Base-by-base conservation (phyloP, 139 green algal genomes). In the Tetratostichococcus sp. region DNA sequence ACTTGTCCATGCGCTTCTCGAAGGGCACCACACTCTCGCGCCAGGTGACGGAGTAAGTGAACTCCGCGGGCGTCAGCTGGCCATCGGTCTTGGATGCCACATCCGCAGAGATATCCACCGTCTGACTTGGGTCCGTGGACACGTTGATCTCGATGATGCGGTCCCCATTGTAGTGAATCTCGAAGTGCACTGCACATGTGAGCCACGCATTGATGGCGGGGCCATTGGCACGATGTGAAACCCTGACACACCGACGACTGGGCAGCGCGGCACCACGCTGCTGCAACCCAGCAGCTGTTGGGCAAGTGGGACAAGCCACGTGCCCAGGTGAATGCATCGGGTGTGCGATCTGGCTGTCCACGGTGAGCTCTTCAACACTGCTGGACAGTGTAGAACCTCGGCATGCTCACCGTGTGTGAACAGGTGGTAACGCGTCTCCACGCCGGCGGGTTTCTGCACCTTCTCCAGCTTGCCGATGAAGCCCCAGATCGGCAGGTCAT, bases 401-500 rank as follows among this genome's bases (percentile, higher is more conserved):
- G n/a, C n/a, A n/a, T n/a, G n/a, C 50, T 26, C 50, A 62, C 50
- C 90, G 80, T 97, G 93, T 0, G 91, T 97, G 87, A 96, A 97
- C 0, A 97, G 79, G 72, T 78, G 93, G 76, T 88, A 80, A n/a
- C 75, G 73, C 17, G 17, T 39, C 14, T 68, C 39, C 70, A 90
- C 84, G 67, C 31, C 14, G 4, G 14, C 23, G 6, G 67, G 31
- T 32, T 71, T 43, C 72, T 85, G 87, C 68, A 88, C 87, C 71
- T 83, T 78, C 80, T 94, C 89, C 50, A 90, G 77, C 74, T 93
- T 96, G 70, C 92, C 92, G 30, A 97, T 83, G 79, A 93, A 96
- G 33, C 94, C 94, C 93, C 93, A 99, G 31, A 99, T 89, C 1
- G 95, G 95, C 58, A 99, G 86, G 77, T 97, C 93, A 71, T 96